Evolutionary conservation across 768 basidiomycete species (phyloP).

Genomic region (Podaxis sp.): DNA sequence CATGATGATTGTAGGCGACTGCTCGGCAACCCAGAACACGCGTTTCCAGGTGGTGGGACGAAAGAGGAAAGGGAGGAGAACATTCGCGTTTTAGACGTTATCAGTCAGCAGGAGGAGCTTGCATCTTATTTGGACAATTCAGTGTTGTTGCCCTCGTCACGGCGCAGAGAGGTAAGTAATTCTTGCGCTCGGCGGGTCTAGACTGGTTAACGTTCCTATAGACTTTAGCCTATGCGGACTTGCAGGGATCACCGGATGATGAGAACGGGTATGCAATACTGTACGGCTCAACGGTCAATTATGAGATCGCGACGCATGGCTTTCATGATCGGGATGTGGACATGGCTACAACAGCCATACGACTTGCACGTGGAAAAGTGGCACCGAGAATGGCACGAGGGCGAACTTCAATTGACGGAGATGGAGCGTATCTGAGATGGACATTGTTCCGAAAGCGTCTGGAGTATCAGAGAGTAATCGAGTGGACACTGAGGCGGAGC

Average conservation of each 20-base stretch:
- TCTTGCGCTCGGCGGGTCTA: background rate
- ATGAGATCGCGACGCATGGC: slow-evolving; percentile 27
- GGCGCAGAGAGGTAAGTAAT: slow-evolving; percentile 6
- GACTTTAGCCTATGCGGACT: slow-evolving; percentile 33
- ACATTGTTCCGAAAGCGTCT: slow-evolving; percentile 39
- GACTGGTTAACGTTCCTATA: slow-evolving; percentile 19
- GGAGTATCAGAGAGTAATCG: slow-evolving; percentile 42
- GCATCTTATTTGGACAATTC: slow-evolving; percentile 20
- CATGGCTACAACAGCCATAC: slow-evolving; percentile 48
- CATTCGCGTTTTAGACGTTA: background rate
- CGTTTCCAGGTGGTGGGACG: background rate
- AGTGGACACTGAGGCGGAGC: slow-evolving; percentile 21
- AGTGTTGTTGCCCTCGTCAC: background rate
- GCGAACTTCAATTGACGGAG: slow-evolving; percentile 31
- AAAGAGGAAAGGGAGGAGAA: background rate
- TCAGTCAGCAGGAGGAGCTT: slow-evolving; percentile 20
- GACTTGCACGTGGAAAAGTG: slow-evolving; percentile 43
- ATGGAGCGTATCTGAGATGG: slow-evolving; percentile 16
- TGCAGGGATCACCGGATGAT: slow-evolving; percentile 47
- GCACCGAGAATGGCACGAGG: slow-evolving; percentile 24
- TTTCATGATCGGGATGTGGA: slow-evolving; percentile 45
- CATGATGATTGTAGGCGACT: background rate
- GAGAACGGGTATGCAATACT: slow-evolving; percentile 53
- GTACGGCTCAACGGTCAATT: slow-evolving; percentile 28
- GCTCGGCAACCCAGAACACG: background rate